Evolutionary conservation across 78 protist genomes (phyloP), one percentile per base, ranked within the genome.

Genomic region (Tieghemostelium lacteum): DNA sequence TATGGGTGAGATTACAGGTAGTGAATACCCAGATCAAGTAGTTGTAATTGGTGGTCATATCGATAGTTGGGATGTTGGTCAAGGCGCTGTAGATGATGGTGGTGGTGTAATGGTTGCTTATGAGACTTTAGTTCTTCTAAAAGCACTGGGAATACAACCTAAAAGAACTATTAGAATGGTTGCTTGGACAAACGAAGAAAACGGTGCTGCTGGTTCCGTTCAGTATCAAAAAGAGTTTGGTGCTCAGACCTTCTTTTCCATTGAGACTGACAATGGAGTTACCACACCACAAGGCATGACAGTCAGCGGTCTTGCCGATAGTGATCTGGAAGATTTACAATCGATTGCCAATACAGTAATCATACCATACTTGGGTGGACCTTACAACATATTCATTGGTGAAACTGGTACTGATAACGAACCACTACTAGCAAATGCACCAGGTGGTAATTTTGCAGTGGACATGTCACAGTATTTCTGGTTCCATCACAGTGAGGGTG

Each of bases 41-140:
- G 93, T 95, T 4, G 86, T 93, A 20, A 29, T 95, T 37, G 93
- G 95, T 8, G 97, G 94, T 29, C 97, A 95, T 40, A 34, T 93
- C 1, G 97, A 95, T 61, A 62, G 89, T 5, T 95, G 97, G 97
- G 97, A 95, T 63, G 93, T 95, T 8, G 94, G 94, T 14, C 61
- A 71, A n/a, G 97, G 96, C 14, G 97, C 97, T 28, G 64, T 75
- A 66, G 97, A 95, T 54, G 97, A 95, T 55, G 92, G 87, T 31
- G 95, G 92, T 28, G 96, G 96, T 60, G 62, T 86, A 12, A 31
- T 93, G 73, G 87, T 93, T 3, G 60, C 93, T 31, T 93, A 77
- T 85, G 89, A 88, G 34, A 94, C 94, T 29, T 45, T 95, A 0
- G 1, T 63, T 17, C 28, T 75, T 16, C 50, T 95, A 22, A 83